Base-by-base conservation (phyloP, 257 asterid species). In the Forsythia suspensa region DNA sequence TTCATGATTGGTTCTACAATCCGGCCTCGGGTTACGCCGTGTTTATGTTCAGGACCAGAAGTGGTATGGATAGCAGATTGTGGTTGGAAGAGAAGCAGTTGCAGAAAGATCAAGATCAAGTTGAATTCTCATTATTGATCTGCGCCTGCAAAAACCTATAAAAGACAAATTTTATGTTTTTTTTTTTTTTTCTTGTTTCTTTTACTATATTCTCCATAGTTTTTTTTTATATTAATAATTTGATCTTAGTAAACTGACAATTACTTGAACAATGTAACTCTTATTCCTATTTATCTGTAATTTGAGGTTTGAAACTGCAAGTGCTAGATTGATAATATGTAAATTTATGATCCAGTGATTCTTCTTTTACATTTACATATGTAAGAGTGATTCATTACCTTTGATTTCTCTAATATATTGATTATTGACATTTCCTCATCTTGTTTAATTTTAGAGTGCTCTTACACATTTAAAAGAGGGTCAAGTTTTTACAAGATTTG, bases 1-100 rank as follows among this genome's bases (percentile, higher is more conserved):
- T 91, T 79, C 93, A 91, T 76, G 94, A 85, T 77, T 90, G 94
- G 97, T 87, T 91, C 76, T 85, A 85, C 37, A 85, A 85, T 83
- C 80, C 88, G 0, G 75, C 77, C 0, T 71, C 86, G 0, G 87
- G 90, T 0, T 61, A 18, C 40, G 94, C 87, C 3, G 90, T 90
- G 15, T 91, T 91, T 78, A 84, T 91, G 94, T 91, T 91, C 81
- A 87, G 91, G 75, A 87, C 89, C 38, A 88, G 94, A 70, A 91
- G 81, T 67, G 94, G 94, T 36, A 57, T 82, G 79, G 94, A 88
- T 15, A 89, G 89, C 78, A 84, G 89, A 63, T 73, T 90, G 83
- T 91, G 94, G 97, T 15, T 87, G 86, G 88, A 88, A 69, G 90
- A 91, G 73, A 80, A 86, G 67, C 21, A 61, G 84, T 15, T 72